These are phyloP conservation scores for Torrubiellomyces zombiae DNA, from an alignment of 2,329 filamentous ascomycete genomes.

Conservation along the genomic window DNA sequence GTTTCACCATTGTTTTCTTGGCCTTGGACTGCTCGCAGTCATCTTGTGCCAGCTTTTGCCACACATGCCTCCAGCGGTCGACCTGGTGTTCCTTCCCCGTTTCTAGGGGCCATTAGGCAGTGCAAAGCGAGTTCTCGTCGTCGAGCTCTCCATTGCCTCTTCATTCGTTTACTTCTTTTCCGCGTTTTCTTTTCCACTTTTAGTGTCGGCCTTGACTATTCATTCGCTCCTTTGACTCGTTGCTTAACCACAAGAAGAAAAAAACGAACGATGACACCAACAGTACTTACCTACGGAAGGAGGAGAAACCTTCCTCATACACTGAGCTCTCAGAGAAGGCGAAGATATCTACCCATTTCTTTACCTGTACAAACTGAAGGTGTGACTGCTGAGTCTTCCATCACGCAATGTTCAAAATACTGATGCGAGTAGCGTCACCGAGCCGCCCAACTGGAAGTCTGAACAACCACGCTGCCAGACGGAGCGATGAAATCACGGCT, in stretches of 20 bases:
- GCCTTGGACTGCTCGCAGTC: too few species aligned
- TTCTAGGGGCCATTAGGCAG: too few species aligned
- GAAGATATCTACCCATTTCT: constrained; percentile 7
- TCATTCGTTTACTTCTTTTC: constrained; percentile 5
- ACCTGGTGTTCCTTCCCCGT: too few species aligned
- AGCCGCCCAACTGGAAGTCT: too few species aligned
- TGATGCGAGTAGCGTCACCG: too few species aligned
- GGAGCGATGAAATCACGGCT: too few species aligned
- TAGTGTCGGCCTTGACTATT: constrained; percentile 3
- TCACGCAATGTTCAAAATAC: too few species aligned
- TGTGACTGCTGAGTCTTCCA: constrained; percentile 2
- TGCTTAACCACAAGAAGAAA: constrained; percentile 1
- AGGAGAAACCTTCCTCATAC: constrained; percentile 13
- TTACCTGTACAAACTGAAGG: constrained; percentile 7
- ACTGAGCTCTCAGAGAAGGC: constrained; percentile 11
- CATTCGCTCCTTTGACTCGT: constrained; percentile 2
- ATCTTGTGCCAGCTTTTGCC: too few species aligned
- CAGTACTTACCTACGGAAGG: constrained; percentile 13
- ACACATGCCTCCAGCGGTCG: too few species aligned
- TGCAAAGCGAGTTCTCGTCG: too few species aligned
- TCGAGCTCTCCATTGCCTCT: constrained; percentile 2
- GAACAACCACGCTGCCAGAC: too few species aligned
- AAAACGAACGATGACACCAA: constrained; percentile 10
- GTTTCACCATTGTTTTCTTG: too few species aligned
- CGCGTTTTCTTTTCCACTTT: neutral